phyloP scores from a whole-genome alignment of 2,329 filamentous ascomycete species.

The Calonectria pteridis region DNA sequence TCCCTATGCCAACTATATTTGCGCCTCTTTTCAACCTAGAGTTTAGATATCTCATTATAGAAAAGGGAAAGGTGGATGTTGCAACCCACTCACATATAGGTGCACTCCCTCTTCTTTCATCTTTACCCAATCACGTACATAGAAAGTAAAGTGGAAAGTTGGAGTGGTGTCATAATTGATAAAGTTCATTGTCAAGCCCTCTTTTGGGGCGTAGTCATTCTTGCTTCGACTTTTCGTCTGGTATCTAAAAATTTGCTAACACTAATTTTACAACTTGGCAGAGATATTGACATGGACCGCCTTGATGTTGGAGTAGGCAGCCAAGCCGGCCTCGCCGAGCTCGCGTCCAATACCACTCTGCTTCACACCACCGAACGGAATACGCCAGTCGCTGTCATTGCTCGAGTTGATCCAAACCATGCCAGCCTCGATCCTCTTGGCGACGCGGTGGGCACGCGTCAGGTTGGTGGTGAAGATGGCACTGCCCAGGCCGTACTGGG shows the following conservation, averaged over 20 bases:
- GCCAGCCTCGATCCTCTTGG: conserved; percentile 71
- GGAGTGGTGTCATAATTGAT: background rate
- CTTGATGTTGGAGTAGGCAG: conserved; percentile 59
- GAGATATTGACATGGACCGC: conserved; percentile 60
- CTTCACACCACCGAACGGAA: conserved; percentile 62
- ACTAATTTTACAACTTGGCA: conserved; percentile 25
- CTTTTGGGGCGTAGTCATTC: background rate
- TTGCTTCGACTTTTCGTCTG: background rate
- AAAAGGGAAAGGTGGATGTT: no score
- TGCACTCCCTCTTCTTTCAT: no score
- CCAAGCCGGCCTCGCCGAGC: conserved; percentile 59
- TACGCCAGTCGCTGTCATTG: conserved; percentile 58
- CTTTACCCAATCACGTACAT: background rate
- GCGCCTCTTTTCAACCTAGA: no score
- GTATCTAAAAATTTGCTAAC: conserved; percentile 6
- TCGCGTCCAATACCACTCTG: conserved; percentile 63
- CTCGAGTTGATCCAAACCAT: conserved; percentile 67
- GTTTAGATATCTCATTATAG: no score
- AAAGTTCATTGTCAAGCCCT: background rate
- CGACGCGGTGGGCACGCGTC: conserved; percentile 59
- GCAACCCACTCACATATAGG: no score
- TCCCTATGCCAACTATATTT: no score
- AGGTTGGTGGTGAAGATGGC: conserved; percentile 73
- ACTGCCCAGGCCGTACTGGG: conserved; percentile 71
- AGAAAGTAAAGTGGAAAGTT: background rate